Evolutionary conservation across 495 filamentous ascomycete species (phyloP), one percentile per base, ranked within the genome.

Genomic region (Staphylotrichum longicolle): DNA sequence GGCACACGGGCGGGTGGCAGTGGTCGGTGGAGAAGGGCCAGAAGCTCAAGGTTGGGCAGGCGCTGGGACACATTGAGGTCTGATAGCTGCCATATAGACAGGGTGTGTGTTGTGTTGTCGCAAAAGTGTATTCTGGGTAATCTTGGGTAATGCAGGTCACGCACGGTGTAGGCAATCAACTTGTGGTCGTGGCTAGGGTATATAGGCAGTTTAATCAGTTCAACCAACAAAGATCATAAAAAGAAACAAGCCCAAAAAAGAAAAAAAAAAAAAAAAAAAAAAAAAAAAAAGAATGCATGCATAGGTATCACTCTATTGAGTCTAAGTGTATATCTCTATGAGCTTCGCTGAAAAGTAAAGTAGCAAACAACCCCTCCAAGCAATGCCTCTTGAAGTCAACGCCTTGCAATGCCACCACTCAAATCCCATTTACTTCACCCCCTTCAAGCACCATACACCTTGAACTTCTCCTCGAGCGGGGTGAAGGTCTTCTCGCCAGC

Each of bases 11-110:
- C 11, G 63, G 70, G 0, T 97, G 91, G 83, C 83, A 78, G 66
- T 98, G 93, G 91, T 76, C 74, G 15, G 86, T 96, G 50, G 82
- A 89, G 68, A 89, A 91, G 70, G 94, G 94, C 7, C 89, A 96
- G 74, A 87, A 82, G 66, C 82, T 98, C 63, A 91, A 93, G 77
- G 85, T 97, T 70, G 94, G 94, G 14, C 78, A 98, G 74, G 86
- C 88, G 11, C 74, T 98, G 66, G 94, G 93, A n/a, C 74, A 70
- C 60, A 75, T 83, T 40, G 73, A 76, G 42, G 46, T 49, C 20
- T 60, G 44, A 61, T 27, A 27, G 20, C 20, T 27, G 20, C 20
- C 20, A 27, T 27, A 1, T 27, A 27, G 20, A 27, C 20, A 27
- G 20, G 20, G 20, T 27, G 20, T 27, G 20, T 27, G 20, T 27